phyloP scores from a whole-genome alignment of 768 basidiomycete species.

The Mycena rebaudengoi region DNA sequence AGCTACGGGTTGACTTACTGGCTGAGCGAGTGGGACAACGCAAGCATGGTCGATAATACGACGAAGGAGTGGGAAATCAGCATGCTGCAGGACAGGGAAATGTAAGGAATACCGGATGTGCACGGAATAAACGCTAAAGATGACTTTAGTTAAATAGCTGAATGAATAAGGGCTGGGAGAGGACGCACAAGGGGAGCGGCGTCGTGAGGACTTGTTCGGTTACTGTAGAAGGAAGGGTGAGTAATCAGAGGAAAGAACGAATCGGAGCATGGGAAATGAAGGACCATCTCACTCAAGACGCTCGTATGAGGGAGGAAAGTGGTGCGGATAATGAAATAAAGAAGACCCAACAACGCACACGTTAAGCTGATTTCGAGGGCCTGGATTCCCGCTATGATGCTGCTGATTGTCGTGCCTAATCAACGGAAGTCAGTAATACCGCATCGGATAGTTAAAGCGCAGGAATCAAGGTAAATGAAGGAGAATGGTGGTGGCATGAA shows the following conservation, averaged over 20 bases:
- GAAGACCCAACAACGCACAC: slow-evolving; percentile 46
- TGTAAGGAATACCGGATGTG: slow-evolving; percentile 56
- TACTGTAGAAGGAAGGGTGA: slow-evolving; percentile 38
- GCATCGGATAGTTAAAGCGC: no score
- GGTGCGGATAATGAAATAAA: background rate
- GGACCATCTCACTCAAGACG: no score
- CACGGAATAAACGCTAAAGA: slow-evolving; percentile 64
- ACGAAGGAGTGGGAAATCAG: background rate
- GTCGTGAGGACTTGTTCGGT: slow-evolving; percentile 70
- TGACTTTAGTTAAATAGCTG: background rate
- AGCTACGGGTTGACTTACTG: slow-evolving; percentile 40
- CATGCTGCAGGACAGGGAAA: background rate
- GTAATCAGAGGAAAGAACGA: background rate
- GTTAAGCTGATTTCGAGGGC: slow-evolving; percentile 60
- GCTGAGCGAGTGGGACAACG: slow-evolving; percentile 21
- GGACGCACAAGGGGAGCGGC: slow-evolving; percentile 69
- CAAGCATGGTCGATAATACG: background rate
- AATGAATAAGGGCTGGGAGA: background rate
- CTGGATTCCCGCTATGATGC: slow-evolving; percentile 56
- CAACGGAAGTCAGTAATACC: no score
- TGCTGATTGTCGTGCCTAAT: slow-evolving; percentile 42
- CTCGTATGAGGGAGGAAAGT: background rate
- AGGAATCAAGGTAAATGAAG: no score
- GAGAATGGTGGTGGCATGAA: no score
- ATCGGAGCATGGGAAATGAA: no score